Conservation (phyloP, 345 rosid genomes). For the Noccaea bulbosa region DNA sequence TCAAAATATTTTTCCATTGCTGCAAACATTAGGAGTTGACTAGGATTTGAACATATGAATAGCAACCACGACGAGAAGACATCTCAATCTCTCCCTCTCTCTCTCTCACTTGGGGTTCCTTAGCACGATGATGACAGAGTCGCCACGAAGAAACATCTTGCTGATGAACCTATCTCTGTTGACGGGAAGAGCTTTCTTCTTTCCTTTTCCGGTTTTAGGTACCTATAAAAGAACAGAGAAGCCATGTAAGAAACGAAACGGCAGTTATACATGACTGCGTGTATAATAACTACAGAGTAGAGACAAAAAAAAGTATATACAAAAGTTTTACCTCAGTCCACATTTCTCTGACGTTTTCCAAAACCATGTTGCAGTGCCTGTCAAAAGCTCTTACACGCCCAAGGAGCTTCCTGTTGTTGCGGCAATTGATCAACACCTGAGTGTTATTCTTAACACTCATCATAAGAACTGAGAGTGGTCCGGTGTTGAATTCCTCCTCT, state of each 20-base stretch:
- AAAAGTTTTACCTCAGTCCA: constrained; percentile 86
- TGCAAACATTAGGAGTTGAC: constrained; percentile 18
- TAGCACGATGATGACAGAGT: constrained; percentile 94
- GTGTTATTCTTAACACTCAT: constrained; percentile 97
- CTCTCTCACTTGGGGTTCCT: constrained; percentile 81
- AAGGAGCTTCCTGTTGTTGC: constrained; percentile 67
- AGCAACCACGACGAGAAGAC: background rate
- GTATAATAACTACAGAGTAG: background rate
- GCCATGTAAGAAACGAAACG: constrained; percentile 10
- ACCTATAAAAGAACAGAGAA: constrained; percentile 49
- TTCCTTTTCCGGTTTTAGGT: constrained; percentile 96
- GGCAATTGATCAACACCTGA: constrained; percentile 94
- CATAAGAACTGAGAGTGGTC: constrained; percentile 96
- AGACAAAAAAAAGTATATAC: background rate
- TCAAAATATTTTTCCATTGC: background rate
- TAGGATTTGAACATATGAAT: background rate
- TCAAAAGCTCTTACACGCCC: constrained; percentile 98
- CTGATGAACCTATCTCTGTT: constrained; percentile 96
- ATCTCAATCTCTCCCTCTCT: background rate
- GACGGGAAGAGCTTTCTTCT: constrained; percentile 93
- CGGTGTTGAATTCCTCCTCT: constrained; percentile 96
- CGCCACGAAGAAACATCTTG: constrained; percentile 98
- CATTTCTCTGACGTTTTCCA: constrained; percentile 99
- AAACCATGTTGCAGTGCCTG: constrained; percentile 98
- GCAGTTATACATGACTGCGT: background rate